These are phyloP conservation scores for Saraca asoca DNA, from an alignment of 331 rosid genomes.

Conservation along the genomic window DNA sequence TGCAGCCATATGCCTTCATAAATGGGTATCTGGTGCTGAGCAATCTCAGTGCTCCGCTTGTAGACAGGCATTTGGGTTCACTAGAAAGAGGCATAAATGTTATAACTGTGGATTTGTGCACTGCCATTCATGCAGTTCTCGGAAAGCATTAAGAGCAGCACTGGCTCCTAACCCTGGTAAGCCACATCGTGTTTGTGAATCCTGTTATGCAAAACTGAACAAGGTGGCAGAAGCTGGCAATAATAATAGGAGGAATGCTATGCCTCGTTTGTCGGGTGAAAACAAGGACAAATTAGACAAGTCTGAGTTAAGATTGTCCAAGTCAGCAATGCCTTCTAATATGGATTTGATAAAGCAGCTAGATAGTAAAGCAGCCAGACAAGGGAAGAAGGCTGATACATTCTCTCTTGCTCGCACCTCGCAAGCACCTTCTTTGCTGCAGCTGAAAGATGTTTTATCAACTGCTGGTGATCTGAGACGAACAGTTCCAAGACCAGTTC, in stretches of 20 bases:
- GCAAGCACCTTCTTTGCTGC: conserved; percentile 80
- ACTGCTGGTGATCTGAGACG: conserved; percentile 75
- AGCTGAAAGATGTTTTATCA: conserved; percentile 83
- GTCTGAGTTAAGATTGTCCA: conserved; percentile 69
- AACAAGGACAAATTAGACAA: conserved; percentile 94
- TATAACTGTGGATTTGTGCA: conserved; percentile 98
- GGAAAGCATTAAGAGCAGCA: conserved; percentile 86
- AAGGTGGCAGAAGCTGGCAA: conserved; percentile 73
- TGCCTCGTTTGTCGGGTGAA: conserved; percentile 92
- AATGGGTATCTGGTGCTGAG: conserved; percentile 94
- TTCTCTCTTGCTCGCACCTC: conserved; percentile 76
- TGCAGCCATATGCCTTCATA: conserved; percentile 95
- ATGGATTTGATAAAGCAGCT: conserved; percentile 93
- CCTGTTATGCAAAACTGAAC: conserved; percentile 78
- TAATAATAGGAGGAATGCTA: conserved; percentile 56
- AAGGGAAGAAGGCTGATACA: conserved; percentile 82
- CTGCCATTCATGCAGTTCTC: conserved; percentile 97
- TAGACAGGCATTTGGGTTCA: conserved; percentile 95
- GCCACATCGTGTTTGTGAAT: conserved; percentile 89
- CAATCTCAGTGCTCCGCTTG: conserved; percentile 97
- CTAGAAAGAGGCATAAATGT: conserved; percentile 95
- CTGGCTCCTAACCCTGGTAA: conserved; percentile 84
- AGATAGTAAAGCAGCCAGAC: conserved; percentile 90
- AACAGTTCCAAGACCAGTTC: conserved; percentile 71
- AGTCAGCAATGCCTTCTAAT: conserved; percentile 67